A percentile compares a stretch with the other conserved stretches of the same genome.
Conservation (phyloP, 805 yeast species). For the Debaryomyces hansenii region DNA sequence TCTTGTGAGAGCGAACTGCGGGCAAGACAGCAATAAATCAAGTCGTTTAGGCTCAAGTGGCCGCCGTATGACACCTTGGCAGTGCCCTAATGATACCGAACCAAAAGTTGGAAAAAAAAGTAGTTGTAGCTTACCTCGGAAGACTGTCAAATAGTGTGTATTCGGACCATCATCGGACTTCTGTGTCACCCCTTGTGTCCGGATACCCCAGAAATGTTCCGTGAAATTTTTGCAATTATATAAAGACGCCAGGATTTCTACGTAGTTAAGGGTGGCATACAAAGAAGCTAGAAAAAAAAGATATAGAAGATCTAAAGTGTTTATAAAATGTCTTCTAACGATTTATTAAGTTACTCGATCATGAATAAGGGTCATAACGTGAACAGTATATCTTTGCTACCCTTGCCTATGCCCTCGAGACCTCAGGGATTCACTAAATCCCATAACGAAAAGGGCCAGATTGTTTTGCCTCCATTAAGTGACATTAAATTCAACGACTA, state of each 20-base stretch:
- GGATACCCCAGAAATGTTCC: slow-evolving; percentile 15
- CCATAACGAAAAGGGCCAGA: background rate
- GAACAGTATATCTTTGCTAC: slow-evolving; percentile 1
- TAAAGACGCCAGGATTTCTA: slow-evolving; percentile 1
- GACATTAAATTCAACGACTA: background rate
- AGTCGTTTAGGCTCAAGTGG: no score
- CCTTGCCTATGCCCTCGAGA: slow-evolving; percentile 7
- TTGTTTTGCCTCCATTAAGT: background rate
- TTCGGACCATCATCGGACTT: slow-evolving; percentile 10
- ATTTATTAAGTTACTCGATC: slow-evolving; percentile 40
- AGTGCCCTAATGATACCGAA: no score
- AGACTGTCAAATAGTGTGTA: background rate
- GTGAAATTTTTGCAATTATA: slow-evolving; percentile 6
- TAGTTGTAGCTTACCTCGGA: no score
- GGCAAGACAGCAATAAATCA: no score
- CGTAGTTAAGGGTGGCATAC: background rate
- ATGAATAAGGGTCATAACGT: slow-evolving; percentile 29
- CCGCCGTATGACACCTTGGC: no score
- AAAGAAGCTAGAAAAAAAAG: background rate
- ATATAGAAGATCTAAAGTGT: background rate
- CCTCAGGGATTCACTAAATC: background rate
- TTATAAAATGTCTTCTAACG: slow-evolving; percentile 27
- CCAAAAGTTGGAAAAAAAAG: no score
- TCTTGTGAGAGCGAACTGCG: no score
- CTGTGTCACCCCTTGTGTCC: slow-evolving; percentile 5